Base-by-base conservation (phyloP, 192 early-diverging fungal species). In the Backusella liffmaniae region DNA sequence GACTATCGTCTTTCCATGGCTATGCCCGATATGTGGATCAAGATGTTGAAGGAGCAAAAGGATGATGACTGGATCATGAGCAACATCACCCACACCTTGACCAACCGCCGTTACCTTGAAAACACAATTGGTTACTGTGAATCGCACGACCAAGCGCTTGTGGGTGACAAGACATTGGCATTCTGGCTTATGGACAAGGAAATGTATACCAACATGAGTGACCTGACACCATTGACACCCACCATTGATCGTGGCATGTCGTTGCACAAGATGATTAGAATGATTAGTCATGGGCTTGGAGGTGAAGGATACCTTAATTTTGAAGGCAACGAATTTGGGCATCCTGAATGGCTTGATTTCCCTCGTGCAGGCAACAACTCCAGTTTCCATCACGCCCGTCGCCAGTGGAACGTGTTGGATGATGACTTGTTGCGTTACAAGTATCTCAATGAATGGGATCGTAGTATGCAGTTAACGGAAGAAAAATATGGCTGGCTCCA, bases 101-200 rank as follows among this genome's bases (percentile, higher is more conserved):
- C 92, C 30, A 98, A 99, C 86, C 91, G 97, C 29, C 91, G 97
- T 44, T 91, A 92, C 76, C 90, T 88, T 85, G 97, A 99, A 89
- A 91, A 91, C n/a, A 93, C 93, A 0, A 97, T 99, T 84, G 93
- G 94, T 1, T 99, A 99, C 82, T 90, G 91, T 79, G 97, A 99
- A 85, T 94, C 92, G 46, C 97, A 99, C 82, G 97, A 99, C 81
- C 97, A 99, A 84, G 97, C 97, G 51, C 85, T 99, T 44, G 97
- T 99, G 6, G 97, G 97, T 53, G 97, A 99, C 86, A 99, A 99
- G 85, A 97, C 96, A 37, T 80, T 99, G 66, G 97, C 96, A 15
- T 99, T 99, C 86, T 99, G 97, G 97, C 84, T 99, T 71, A 99
- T 99, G 97, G 97, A 99, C 85, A 94, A 94, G 84, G 96, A 99